Conservation (phyloP, 2,329 filamentous ascomycete genomes). For the Bipolaris cookei region DNA sequence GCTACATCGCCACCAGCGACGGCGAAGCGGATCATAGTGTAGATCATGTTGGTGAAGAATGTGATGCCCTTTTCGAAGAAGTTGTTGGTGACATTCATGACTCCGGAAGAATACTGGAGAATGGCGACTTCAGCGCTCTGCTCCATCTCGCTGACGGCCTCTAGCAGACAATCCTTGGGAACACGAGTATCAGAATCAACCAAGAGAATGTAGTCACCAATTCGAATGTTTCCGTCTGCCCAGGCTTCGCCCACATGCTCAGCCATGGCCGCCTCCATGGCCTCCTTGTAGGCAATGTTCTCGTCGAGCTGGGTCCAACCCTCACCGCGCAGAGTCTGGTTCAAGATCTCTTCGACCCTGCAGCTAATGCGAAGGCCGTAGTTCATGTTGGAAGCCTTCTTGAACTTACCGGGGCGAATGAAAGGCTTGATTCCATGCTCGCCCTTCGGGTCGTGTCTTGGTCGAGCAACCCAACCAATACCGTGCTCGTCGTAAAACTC, state of each 20-base stretch:
- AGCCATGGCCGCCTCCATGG: constrained; percentile 68
- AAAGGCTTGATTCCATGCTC: constrained; percentile 29
- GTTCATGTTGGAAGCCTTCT: constrained; percentile 74
- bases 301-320: constrained; percentile 46
- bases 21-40: constrained; percentile 73
- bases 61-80: constrained; percentile 80
- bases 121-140: constrained; percentile 78
- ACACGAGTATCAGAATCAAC: constrained; percentile 52
- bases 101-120: constrained; percentile 72
- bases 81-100: constrained; percentile 75
- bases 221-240: constrained; percentile 84
- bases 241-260: constrained; percentile 69
- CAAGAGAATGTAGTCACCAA: constrained; percentile 82
- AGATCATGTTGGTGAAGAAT: constrained; percentile 80
- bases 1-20: constrained; percentile 75
- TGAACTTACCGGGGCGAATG: constrained; percentile 46
- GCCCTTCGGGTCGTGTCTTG: constrained; percentile 48
- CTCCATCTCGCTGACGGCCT: constrained; percentile 83
- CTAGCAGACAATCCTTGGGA: constrained; percentile 76
- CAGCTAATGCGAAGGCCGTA: constrained; percentile 68
- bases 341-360: constrained; percentile 66
- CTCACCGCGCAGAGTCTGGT: constrained; percentile 30
- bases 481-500: constrained; percentile 59
- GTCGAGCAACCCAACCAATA: constrained; percentile 58
- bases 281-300: constrained; percentile 39